Evolutionary conservation across 2,329 filamentous ascomycete species (phyloP), one percentile per base, ranked within the genome.

Genomic region (Didymellaceae sp.): DNA sequence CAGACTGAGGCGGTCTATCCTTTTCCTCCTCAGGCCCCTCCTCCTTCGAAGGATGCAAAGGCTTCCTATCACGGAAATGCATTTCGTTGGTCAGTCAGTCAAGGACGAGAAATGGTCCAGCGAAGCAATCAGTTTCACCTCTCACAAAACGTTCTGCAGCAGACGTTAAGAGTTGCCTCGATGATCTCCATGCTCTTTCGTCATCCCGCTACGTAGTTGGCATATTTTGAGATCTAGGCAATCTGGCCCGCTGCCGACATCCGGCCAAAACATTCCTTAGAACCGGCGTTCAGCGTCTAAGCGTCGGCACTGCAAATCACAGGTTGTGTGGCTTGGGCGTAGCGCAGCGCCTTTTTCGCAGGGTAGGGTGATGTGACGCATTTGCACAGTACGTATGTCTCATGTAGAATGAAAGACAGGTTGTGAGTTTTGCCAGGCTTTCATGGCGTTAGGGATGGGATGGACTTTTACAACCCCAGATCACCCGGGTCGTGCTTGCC

Each of bases 1-100:
- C 61, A 14, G 49, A 46, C 26, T 51, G 38, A 16, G 61, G 61
- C 17, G 61, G 61, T 30, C 46, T 52, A 37, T 55, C 49, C 14
- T 55, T 54, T 8, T 58, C 55, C 26, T 52, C 34, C 22, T 59
- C 34, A 5, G 20, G 40, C 21, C 54, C 34, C 14, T 59, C 34
- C 8, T n/a, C 41, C 22, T 53, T 37, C n/a, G n/a, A n/a, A 37
- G 41, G 54, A 9, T 54, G 48, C 11, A 45, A 33, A 21, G 47
- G 55, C 13, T 48, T 62, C 37, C 47, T 64, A 31, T 65, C 57
- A 24, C 56, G 58, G 22, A 65, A 62, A 13, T 42, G 52, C 62
- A 65, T 65, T n/a, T n/a, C n/a, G 5, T 44, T 33, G 13, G 10
- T 22, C n/a, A 18, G 20, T 5, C 17, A 11, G 17, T n/a, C 18